These are phyloP conservation scores for Spencermartinsiella europaea DNA, from an alignment of 805 yeast genomes.

Conservation along the genomic window DNA sequence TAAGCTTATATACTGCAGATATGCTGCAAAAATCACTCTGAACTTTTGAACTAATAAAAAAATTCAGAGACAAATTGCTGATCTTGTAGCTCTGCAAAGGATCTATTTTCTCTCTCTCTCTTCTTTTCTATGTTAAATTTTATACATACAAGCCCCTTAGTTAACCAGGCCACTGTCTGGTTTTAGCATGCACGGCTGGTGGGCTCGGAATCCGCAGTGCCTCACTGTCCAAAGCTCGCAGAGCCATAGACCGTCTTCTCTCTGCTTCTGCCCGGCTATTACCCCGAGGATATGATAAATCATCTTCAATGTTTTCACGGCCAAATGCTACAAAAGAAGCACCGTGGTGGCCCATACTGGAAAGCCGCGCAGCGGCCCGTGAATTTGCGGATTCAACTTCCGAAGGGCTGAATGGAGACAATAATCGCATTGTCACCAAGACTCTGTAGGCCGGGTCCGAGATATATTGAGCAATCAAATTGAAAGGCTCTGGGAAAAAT, in stretches of 20 bases:
- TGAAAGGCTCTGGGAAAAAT: conserved; percentile 69
- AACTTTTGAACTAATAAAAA: too few relatives aligned
- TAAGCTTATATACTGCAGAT: too few relatives aligned
- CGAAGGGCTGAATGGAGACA: conserved; percentile 60
- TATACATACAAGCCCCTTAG: too few relatives aligned
- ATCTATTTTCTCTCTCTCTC: too few relatives aligned
- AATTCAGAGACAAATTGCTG: too few relatives aligned
- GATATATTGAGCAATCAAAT: conserved; percentile 47
- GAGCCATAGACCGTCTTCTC: conserved; percentile 31
- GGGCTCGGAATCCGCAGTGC: not conserved
- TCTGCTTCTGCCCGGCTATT: conserved; percentile 33
- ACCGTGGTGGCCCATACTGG: not conserved
- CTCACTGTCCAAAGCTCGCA: conserved; percentile 29
- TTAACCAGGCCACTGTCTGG: too few relatives aligned
- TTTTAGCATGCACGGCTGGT: not conserved
- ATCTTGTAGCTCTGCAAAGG: too few relatives aligned
- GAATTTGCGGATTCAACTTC: conserved; percentile 70
- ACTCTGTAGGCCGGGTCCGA: conserved; percentile 42
- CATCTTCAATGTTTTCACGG: not conserved
- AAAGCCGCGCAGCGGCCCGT: conserved; percentile 64
- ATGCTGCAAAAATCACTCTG: too few relatives aligned
- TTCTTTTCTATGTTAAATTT: too few relatives aligned
- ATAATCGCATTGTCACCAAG: conserved; percentile 41
- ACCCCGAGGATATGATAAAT: conserved; percentile 10
- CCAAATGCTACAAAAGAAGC: not conserved